Evolutionary conservation across 768 basidiomycete genomes (phyloP), one percentile per base, ranked within the genome.

Genomic region (Lepiota venenata): DNA sequence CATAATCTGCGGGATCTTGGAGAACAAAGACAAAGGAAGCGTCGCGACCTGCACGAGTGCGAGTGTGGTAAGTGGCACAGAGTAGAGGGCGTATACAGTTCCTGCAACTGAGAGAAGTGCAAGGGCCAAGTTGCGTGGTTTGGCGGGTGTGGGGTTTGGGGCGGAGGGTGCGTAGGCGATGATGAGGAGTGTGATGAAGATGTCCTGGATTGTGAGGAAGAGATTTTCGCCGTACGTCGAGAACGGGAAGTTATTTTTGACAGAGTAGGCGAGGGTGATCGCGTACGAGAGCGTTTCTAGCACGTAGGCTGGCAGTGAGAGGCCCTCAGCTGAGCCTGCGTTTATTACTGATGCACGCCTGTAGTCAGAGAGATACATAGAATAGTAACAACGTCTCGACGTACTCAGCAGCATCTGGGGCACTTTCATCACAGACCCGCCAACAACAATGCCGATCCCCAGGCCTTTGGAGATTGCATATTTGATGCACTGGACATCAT

Each of bases 171-270:
- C 63, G 64, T 88, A 87, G 67, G 74, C 73, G 47, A 94, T 78
- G 69, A 96, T 96, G 61, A 95, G 83, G 63, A 93, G 77, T 14
- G 92, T 93, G 66, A 98, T 93, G 71, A 90, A 57, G 61, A 87
- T 75, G 74, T 96, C 93, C 70, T 96, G 93, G 55, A 93, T 64
- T 27, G 91, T 85, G 46, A 98, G 80, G 82, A 98, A 98, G 53
- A 94, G 67, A 75, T 96, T 98, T 71, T 99, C 97, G 64, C 97
- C 97, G 56, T 98, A 99, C 0, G 97, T 98, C 16, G 91, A 93
- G 77, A 98, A 97, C 0, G 97, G 93, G 70, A 95, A 98, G 20
- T 75, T 69, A 64, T 92, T 88, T 20, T 93, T 79, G 62, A 82
- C 83, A 2, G 94, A 88, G 71, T 98, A 99, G 10, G 84, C 84